These are phyloP conservation scores for Eucalyptus viminalis DNA, from an alignment of 345 rosid species.

Conservation along the genomic window DNA sequence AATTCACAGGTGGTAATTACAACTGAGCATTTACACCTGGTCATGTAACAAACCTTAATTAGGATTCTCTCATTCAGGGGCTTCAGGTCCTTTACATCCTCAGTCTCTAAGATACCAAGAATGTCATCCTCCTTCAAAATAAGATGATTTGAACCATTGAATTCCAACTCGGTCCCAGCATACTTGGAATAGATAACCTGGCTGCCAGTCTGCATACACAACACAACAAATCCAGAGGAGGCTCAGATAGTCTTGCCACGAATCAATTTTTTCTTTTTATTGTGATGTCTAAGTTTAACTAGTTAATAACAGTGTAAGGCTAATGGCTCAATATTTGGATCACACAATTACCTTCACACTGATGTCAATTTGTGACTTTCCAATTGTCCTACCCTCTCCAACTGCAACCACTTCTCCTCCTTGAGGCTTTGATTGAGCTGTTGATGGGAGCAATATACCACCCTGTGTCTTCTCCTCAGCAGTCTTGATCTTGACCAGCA, in stretches of 20 bases:
- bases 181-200: conserved; percentile 80
- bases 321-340: neutral
- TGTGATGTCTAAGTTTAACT: neutral
- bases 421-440: conserved; percentile 85
- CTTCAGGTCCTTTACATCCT: conserved; percentile 84
- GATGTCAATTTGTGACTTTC: conserved; percentile 42
- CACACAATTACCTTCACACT: conserved; percentile 31
- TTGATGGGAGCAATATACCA: conserved; percentile 73
- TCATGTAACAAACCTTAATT: conserved; percentile 40
- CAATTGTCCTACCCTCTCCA: conserved; percentile 76
- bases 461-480: conserved; percentile 77
- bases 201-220: conserved; percentile 47
- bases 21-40: neutral
- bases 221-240: neutral
- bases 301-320: neutral
- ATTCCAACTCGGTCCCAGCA: conserved; percentile 84
- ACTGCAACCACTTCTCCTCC: conserved; percentile 90
- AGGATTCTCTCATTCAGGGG: conserved; percentile 87
- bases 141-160: conserved; percentile 72
- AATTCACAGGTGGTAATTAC: neutral
- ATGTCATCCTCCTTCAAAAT: conserved; percentile 89
- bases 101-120: conserved; percentile 89
- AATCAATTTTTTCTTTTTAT: neutral
- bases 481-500: conserved; percentile 77
- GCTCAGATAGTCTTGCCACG: neutral